Evolutionary conservation across 257 asterid genomes (phyloP).

Genomic region (Solanum boliviense): DNA sequence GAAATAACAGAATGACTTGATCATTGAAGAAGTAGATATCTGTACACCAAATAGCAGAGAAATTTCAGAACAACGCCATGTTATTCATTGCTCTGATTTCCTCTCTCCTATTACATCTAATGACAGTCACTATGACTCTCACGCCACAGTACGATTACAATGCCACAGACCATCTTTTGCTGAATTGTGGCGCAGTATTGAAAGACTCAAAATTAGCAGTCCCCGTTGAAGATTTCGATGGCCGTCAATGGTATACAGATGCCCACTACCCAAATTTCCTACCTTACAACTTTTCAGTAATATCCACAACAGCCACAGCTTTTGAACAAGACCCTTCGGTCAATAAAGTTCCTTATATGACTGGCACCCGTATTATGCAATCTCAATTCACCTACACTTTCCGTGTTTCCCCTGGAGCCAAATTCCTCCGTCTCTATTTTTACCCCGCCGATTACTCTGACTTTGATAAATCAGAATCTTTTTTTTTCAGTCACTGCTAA

Average conservation of each 20-base stretch:
- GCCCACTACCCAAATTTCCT: background rate
- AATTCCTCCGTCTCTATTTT: slow-evolving; percentile 53
- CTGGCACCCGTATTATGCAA: slow-evolving; percentile 22
- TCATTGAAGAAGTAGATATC: too few species aligned
- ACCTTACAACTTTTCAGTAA: slow-evolving; percentile 10
- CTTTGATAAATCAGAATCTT: background rate
- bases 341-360: slow-evolving; percentile 6
- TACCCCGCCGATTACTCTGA: slow-evolving; percentile 20
- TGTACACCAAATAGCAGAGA: too few species aligned
- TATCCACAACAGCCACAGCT: slow-evolving; percentile 11
- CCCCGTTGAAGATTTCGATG: too few species aligned
- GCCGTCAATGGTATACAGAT: too few species aligned
- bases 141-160: too few species aligned
- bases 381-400: slow-evolving; percentile 32
- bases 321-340: slow-evolving; percentile 2
- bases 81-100: too few species aligned
- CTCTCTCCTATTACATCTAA: too few species aligned
- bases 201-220: accelerated
- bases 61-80: too few species aligned
- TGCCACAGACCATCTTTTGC: too few species aligned
- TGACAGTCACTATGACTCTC: too few species aligned
- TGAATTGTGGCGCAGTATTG: too few species aligned
- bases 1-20: too few species aligned
- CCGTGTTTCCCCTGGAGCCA: slow-evolving; percentile 29
- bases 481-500: slow-evolving; percentile 32